Evolutionary conservation across 2,329 filamentous ascomycete genomes (phyloP).

Genomic region (Lachnellula subtilissima): DNA sequence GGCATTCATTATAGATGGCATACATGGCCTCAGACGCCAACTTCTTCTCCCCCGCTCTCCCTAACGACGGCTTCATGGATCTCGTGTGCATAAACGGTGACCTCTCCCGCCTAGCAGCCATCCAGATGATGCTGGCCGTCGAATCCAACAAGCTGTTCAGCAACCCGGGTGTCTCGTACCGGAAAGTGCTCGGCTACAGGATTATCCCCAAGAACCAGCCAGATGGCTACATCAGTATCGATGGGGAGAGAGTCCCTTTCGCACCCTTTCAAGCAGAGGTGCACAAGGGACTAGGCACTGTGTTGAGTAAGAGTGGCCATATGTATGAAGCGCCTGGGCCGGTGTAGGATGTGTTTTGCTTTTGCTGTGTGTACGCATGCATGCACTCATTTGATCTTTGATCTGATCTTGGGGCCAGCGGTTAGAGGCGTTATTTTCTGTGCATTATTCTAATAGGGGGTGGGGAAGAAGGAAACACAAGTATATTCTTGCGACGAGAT

Average conservation of each 20-base stretch:
- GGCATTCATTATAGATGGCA: conserved; percentile 59
- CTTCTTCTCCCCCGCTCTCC: conserved; percentile 80
- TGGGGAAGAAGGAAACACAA: too few relatives aligned
- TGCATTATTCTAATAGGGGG: neutral
- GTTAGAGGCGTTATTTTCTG: neutral
- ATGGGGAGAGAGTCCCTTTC: conserved; percentile 84
- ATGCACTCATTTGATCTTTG: neutral
- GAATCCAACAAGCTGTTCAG: conserved; percentile 76
- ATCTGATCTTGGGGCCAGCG: neutral
- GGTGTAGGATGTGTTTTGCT: conserved; percentile 5
- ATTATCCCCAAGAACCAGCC: conserved; percentile 69
- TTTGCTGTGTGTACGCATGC: neutral
- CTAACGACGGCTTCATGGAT: conserved; percentile 82
- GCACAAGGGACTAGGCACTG: conserved; percentile 74
- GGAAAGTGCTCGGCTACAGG: conserved; percentile 82
- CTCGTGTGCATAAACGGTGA: conserved; percentile 76
- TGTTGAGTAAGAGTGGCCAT: conserved; percentile 70
- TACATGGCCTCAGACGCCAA: conserved; percentile 84
- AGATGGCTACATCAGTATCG: conserved; percentile 86
- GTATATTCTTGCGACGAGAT: too few relatives aligned
- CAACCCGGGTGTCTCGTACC: conserved; percentile 69
- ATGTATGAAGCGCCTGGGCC: conserved; percentile 61
- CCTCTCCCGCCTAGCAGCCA: conserved; percentile 59
- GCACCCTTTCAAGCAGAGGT: conserved; percentile 89
- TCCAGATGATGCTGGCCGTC: conserved; percentile 67